A percentile compares a stretch with the other conserved stretches of the same genome.
phyloP scores from a whole-genome alignment of 768 basidiomycete genomes.

The Boletus patriciae region DNA sequence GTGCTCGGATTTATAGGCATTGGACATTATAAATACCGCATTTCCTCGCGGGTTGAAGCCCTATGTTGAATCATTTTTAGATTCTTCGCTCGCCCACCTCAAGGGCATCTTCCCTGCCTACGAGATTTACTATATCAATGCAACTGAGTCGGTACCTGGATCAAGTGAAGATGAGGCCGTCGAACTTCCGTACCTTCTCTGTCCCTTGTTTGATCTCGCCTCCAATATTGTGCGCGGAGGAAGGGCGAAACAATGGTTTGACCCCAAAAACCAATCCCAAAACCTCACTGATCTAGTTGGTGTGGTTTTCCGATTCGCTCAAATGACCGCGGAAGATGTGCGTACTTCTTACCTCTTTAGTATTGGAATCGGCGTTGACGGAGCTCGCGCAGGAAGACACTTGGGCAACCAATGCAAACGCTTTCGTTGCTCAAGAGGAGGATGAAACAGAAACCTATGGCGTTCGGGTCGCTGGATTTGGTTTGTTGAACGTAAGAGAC shows the following conservation, averaged over 20 bases:
- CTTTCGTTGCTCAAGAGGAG: constrained; percentile 93
- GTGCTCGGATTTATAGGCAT: constrained; percentile 49
- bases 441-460: constrained; percentile 85
- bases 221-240: constrained; percentile 64
- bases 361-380: not conserved
- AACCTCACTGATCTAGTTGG: constrained; percentile 54
- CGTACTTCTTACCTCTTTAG: constrained; percentile 24
- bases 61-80: constrained; percentile 61
- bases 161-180: constrained; percentile 76
- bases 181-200: constrained; percentile 74
- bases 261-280: constrained; percentile 25
- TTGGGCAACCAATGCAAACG: constrained; percentile 87
- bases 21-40: constrained; percentile 75
- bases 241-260: constrained; percentile 65
- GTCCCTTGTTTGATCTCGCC: constrained; percentile 80
- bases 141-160: constrained; percentile 53
- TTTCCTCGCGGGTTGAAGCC: constrained; percentile 74
- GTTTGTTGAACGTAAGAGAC: constrained; percentile 66
- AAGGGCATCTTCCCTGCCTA: constrained; percentile 59
- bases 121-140: constrained; percentile 57
- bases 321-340: constrained; percentile 91
- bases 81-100: constrained; percentile 59
- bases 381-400: constrained; percentile 68
- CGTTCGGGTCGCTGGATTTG: constrained; percentile 80
- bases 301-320: constrained; percentile 65